A percentile compares a stretch with the other conserved stretches of the same genome.
phyloP scores from a whole-genome alignment of 2,329 filamentous ascomycete species.

The Grosmannia clavigera region DNA sequence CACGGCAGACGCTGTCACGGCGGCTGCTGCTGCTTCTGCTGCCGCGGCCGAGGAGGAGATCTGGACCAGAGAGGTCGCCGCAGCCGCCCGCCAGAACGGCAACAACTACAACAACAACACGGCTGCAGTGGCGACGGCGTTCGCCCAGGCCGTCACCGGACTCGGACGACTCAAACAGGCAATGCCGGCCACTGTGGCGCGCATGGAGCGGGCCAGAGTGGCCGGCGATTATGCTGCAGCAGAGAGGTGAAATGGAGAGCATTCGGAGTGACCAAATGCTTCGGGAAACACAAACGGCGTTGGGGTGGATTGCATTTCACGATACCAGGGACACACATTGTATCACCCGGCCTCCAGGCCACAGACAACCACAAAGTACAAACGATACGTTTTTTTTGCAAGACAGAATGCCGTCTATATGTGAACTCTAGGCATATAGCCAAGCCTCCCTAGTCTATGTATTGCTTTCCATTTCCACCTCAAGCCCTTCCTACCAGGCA shows the following conservation, averaged over 20 bases:
- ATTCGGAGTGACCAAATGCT: no score
- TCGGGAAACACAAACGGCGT: neutral
- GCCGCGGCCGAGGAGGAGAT: conserved; percentile 14
- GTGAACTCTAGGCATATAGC: neutral
- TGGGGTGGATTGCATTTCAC: neutral
- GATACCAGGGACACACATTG: neutral
- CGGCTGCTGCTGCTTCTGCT: neutral
- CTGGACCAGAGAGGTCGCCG: conserved; percentile 37
- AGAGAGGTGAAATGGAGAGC: conserved; percentile 14
- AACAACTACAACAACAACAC: neutral
- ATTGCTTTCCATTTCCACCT: neutral
- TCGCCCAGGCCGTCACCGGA: conserved; percentile 31
- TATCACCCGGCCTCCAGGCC: neutral
- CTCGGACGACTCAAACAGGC: conserved; percentile 43
- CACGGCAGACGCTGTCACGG: conserved; percentile 16
- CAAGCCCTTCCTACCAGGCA: neutral
- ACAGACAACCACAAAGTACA: neutral
- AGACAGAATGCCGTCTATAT: conserved; percentile 1
- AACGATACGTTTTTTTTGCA: neutral
- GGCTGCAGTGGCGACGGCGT: conserved; percentile 19
- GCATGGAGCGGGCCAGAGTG: conserved; percentile 50
- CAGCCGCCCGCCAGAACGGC: conserved; percentile 1
- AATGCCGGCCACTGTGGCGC: conserved; percentile 49
- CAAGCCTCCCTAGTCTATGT: neutral
- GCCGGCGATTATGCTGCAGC: conserved; percentile 46